Percentiles rank a stretch among this genome's conserved stretches.
phyloP scores from a whole-genome alignment of 805 yeast species.

The Metschnikowia henanensis region DNA sequence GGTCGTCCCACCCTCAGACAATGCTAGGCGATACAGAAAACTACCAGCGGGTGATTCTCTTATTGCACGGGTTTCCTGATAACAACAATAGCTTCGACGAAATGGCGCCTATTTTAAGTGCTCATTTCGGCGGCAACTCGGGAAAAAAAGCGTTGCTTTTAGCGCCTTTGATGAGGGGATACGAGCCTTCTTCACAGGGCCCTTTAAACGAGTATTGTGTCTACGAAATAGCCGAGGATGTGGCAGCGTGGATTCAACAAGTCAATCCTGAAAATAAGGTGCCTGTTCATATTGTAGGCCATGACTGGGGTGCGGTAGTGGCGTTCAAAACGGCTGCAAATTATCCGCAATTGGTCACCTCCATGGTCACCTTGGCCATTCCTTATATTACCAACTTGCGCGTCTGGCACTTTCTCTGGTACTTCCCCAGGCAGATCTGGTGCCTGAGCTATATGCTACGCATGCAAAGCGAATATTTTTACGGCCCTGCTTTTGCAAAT shows the following conservation, averaged over 20 bases:
- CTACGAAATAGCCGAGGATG: conserved; percentile 34
- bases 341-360: conserved; percentile 34
- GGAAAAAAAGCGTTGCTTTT: conserved; percentile 21
- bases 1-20: conserved; percentile 13
- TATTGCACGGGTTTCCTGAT: conserved; percentile 43
- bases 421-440: conserved; percentile 36
- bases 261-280: conserved; percentile 20
- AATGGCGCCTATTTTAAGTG: conserved; percentile 22
- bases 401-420: conserved; percentile 28
- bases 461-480: conserved; percentile 32
- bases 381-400: conserved; percentile 34
- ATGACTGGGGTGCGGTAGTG: conserved; percentile 46
- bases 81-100: conserved; percentile 29
- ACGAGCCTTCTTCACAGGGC: conserved; percentile 34
- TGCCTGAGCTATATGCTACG: conserved; percentile 36
- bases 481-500: conserved; percentile 17
- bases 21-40: neutral
- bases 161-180: conserved; percentile 40
- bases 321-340: conserved; percentile 34
- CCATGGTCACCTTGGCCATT: conserved; percentile 38
- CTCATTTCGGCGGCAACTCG: conserved; percentile 17
- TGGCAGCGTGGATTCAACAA: conserved; percentile 31
- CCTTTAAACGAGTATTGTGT: conserved; percentile 25
- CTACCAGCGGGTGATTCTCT: conserved; percentile 23
- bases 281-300: conserved; percentile 41